phyloP scores from a whole-genome alignment of 1,284 basidiomycete species.

The Trichosporon sp. region DNA sequence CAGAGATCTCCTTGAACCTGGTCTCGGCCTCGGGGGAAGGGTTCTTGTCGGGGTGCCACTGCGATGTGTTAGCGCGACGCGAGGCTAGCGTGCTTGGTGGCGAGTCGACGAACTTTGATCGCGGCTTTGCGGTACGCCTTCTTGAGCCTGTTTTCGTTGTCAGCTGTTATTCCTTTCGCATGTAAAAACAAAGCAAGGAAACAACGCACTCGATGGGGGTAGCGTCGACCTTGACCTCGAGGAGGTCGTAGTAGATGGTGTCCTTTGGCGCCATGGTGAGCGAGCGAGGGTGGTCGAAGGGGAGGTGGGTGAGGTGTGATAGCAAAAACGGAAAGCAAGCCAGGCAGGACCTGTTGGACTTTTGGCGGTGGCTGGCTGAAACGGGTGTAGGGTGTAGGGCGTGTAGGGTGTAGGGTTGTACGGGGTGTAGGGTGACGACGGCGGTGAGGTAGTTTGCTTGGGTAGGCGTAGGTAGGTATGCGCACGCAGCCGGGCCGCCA shows the following conservation, averaged over 20 bases:
- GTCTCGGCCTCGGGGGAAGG: constrained; percentile 76
- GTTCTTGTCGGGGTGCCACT: constrained; percentile 95
- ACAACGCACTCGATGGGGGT: constrained; percentile 40
- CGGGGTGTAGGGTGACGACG: constrained; percentile 1
- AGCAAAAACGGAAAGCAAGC: not conserved
- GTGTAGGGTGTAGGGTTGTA: too few species aligned
- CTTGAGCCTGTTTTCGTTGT: constrained; percentile 56
- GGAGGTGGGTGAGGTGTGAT: not conserved
- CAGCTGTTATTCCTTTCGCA: not conserved
- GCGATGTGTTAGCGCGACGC: not conserved
- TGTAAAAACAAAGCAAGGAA: constrained; percentile 12
- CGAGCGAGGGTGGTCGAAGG: not conserved
- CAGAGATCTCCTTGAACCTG: constrained; percentile 91
- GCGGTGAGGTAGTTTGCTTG: not conserved
- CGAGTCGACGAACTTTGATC: constrained; percentile 62
- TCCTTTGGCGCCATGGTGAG: constrained; percentile 36
- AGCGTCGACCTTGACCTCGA: constrained; percentile 43
- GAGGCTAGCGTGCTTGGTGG: not conserved
- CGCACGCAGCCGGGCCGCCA: too few species aligned
- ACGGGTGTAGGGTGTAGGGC: too few species aligned
- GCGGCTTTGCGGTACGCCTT: constrained; percentile 94
- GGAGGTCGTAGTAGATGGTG: constrained; percentile 45
- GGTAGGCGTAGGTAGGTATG: not conserved
- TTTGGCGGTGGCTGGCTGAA: constrained; percentile 3
- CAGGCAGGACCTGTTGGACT: not conserved